Conservation (phyloP, 2,329 filamentous ascomycete genomes). For the Metarhizium guizhouense region DNA sequence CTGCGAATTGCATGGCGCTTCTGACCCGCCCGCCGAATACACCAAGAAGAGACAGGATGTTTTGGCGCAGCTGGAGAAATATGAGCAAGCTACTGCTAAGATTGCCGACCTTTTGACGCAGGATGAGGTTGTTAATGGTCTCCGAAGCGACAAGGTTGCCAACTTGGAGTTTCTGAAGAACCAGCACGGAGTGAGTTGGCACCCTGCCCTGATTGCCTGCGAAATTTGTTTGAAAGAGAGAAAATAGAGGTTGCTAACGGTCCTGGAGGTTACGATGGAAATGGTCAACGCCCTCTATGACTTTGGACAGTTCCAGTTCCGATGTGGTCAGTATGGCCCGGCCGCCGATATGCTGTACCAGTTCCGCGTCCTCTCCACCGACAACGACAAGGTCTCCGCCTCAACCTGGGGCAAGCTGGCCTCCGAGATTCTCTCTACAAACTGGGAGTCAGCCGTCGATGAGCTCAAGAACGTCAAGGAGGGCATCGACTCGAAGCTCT, state of each 20-base stretch:
- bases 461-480: conserved; percentile 87
- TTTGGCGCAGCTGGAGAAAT: conserved; percentile 70
- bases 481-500: conserved; percentile 85
- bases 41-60: conserved; percentile 84
- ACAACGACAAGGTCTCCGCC: conserved; percentile 93
- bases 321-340: conserved; percentile 85
- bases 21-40: conserved; percentile 75
- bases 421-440: conserved; percentile 86
- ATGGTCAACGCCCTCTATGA: conserved; percentile 96
- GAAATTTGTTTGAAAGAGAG: neutral
- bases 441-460: conserved; percentile 91
- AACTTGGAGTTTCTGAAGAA: conserved; percentile 98
- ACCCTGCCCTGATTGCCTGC: neutral
- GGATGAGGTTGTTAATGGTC: conserved; percentile 81
- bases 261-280: conserved; percentile 65
- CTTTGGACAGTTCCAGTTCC: conserved; percentile 95
- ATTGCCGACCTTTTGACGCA: conserved; percentile 80
- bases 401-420: conserved; percentile 98
- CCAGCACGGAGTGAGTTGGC: conserved; percentile 67
- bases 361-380: conserved; percentile 95
- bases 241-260: neutral
- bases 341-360: conserved; percentile 92
- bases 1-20: conserved; percentile 76
- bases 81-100: conserved; percentile 80
- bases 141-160: conserved; percentile 94